Evolutionary conservation across 176 grass and related monocot species (phyloP).

Genomic region (Pontederia paniculata): DNA sequence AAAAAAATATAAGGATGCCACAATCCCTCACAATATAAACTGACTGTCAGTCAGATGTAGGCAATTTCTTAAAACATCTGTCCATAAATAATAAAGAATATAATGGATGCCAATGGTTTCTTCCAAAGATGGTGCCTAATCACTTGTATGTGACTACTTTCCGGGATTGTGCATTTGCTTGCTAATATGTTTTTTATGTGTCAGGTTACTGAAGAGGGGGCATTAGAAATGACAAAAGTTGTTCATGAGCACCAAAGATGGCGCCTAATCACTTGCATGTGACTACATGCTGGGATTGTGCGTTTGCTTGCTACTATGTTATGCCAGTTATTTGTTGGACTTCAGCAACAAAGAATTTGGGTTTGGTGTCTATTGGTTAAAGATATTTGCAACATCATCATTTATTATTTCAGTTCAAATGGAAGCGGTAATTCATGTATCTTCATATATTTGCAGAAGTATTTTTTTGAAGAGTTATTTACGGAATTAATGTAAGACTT

Average conservation of each 20-base stretch:
- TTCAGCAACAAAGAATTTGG: constrained; percentile 91
- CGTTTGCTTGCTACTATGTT: constrained; percentile 88
- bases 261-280: constrained; percentile 87
- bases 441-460: background rate
- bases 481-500: too few relatives aligned
- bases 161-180: constrained; percentile 78
- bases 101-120: constrained; percentile 26
- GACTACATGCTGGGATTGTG: constrained; percentile 87
- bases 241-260: constrained; percentile 61
- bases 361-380: constrained; percentile 39
- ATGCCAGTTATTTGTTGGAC: constrained; percentile 72
- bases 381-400: background rate
- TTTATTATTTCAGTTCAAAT: background rate
- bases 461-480: too few relatives aligned
- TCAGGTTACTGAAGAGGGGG: constrained; percentile 73
- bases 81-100: too few relatives aligned
- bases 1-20: constrained; percentile 56
- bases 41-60: constrained; percentile 1
- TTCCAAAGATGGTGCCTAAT: constrained; percentile 76
- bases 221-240: constrained; percentile 52
- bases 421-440: background rate
- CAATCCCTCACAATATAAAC: background rate
- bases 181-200: too few relatives aligned
- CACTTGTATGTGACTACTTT: constrained; percentile 92
- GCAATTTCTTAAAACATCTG: too few relatives aligned